A percentile compares a stretch with the other conserved stretches of the same genome.
Conservation (phyloP, 345 rosid genomes). For the Brassica incana region DNA sequence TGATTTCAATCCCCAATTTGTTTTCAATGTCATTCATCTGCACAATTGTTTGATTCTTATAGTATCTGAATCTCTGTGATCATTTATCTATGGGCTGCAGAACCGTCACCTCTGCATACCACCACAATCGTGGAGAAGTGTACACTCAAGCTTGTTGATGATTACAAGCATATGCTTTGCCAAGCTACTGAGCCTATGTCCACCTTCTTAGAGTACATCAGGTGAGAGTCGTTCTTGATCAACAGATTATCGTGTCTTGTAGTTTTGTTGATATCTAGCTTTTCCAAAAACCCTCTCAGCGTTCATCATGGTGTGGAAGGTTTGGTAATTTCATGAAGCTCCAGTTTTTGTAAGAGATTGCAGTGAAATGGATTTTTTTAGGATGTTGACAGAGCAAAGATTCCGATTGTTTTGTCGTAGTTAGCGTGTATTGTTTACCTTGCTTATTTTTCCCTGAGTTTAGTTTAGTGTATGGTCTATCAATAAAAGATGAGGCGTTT, state of each 20-base stretch:
- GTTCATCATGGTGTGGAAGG: neutral
- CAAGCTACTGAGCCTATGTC: slow-evolving; percentile 98
- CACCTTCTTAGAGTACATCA: slow-evolving; percentile 93
- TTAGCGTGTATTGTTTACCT: no score
- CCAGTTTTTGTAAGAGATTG: neutral
- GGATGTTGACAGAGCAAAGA: no score
- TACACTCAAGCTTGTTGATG: slow-evolving; percentile 94
- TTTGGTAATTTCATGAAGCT: neutral
- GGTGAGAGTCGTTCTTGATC: slow-evolving; percentile 40
- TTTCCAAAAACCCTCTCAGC: no score
- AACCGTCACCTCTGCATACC: slow-evolving; percentile 96
- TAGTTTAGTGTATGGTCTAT: neutral
- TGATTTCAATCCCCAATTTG: neutral
- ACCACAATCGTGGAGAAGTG: slow-evolving; percentile 99
- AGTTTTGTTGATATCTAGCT: no score
- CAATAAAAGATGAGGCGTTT: neutral
- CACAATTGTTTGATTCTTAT: neutral
- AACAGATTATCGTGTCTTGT: neutral
- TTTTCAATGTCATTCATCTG: neutral
- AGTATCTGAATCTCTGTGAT: slow-evolving; percentile 13
- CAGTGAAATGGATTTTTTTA: neutral
- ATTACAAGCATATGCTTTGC: slow-evolving; percentile 89
- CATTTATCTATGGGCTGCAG: slow-evolving; percentile 46
- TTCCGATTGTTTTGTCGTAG: neutral
- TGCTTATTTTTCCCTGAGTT: neutral